phyloP scores from a whole-genome alignment of 169 alveolate species.

The Plasmodium ovale region DNA sequence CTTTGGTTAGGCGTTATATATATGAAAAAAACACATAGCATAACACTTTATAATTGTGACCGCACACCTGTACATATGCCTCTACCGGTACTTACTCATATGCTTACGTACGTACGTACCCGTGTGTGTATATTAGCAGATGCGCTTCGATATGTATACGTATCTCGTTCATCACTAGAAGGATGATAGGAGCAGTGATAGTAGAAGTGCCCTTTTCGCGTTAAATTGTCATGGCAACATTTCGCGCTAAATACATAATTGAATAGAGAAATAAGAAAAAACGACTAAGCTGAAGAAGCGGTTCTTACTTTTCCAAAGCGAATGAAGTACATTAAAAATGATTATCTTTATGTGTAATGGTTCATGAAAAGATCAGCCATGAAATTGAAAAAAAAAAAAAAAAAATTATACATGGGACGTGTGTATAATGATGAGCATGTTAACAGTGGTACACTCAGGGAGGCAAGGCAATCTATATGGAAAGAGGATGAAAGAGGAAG shows the following conservation, averaged over 20 bases:
- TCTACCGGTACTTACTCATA: neutral
- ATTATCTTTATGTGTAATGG: conserved; percentile 8
- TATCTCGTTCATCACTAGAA: neutral
- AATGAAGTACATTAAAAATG: too few species aligned
- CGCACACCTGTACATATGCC: neutral
- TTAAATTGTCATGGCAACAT: neutral
- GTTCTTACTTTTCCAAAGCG: too few species aligned
- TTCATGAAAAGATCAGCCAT: neutral
- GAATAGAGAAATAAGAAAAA: neutral
- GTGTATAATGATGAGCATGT: neutral
- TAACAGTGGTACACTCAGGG: neutral
- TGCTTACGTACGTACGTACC: neutral
- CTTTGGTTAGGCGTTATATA: neutral
- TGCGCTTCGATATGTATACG: neutral
- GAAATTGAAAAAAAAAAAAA: neutral
- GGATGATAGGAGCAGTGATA: neutral
- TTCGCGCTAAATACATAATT: neutral
- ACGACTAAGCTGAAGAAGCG: too few species aligned
- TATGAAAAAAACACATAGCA: neutral
- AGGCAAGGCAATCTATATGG: neutral
- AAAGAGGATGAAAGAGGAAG: neutral
- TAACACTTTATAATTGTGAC: neutral
- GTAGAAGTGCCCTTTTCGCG: neutral
- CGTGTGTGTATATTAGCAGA: neutral
- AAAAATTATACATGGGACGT: neutral